Evolutionary conservation across 2,329 filamentous ascomycete genomes (phyloP), one percentile per base, ranked within the genome.

Genomic region (Beauveria sp.): DNA sequence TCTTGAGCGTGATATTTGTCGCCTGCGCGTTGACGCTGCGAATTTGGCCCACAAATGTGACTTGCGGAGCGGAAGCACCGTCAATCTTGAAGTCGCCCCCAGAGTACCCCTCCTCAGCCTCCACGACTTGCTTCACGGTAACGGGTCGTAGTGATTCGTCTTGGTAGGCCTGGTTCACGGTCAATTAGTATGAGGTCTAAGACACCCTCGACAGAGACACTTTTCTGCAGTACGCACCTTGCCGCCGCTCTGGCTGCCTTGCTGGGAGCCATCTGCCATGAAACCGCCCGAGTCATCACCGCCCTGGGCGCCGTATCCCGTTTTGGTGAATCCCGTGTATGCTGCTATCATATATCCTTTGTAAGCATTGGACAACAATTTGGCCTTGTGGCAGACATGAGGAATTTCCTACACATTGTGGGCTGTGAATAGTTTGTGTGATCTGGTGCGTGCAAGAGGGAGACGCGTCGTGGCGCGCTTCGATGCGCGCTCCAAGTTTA

Each of bases 61-160:
- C 72, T 78, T 93, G 83, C 48, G 87, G 88, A 64, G 93, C 80
- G 66, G 88, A 83, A 52, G 81, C 76, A 66, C 86, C 88, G 76
- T 98, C 95, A 69, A 98, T 89, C 66, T 87, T 86, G 82, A 96
- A 95, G 42, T 91, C 88, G 61, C 87, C 86, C 63, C 80, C 80
- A 2, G 87, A 85, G 72, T 89, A 88, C 45, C 87, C 84, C 75
- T 91, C 88, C 65, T 89, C 83, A 66, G 91, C 90, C 65, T 96
- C 91, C 71, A 93, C 80, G 62, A 97, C 84, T 77, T 99, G 95
- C 76, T 97, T 97, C 77, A 98, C 91, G 12, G 95, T 99, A 52
- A 97, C 90, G 1, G 95, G 93, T 50, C 95, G 89, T 58, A 99
- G 83, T 22, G 91, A 93, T 69, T 97, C 91, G 75, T 96, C 90